Conservation (phyloP, 768 basidiomycete species). For the Exidia glandulosa region DNA sequence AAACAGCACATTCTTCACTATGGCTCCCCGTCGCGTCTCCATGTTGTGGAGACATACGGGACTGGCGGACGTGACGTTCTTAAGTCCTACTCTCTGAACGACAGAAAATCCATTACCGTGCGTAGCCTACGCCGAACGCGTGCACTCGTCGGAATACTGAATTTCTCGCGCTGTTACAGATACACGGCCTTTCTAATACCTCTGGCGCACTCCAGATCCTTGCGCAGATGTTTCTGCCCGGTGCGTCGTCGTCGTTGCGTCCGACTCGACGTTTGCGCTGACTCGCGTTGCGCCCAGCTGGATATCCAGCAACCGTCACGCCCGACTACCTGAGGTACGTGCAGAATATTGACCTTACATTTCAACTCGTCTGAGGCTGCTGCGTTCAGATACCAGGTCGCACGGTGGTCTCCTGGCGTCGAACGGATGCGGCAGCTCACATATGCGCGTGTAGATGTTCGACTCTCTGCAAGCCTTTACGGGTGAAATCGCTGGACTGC, state of each 20-base stretch:
- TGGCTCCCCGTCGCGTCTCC: too few relatives aligned
- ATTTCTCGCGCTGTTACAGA: too few relatives aligned
- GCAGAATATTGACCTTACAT: not conserved
- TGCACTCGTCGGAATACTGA: too few relatives aligned
- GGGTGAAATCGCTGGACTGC: constrained; percentile 49
- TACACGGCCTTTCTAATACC: too few relatives aligned
- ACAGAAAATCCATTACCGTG: too few relatives aligned
- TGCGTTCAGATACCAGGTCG: constrained; percentile 2
- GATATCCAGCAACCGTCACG: constrained; percentile 51
- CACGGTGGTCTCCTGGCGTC: constrained; percentile 1
- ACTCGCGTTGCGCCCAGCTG: constrained; percentile 49
- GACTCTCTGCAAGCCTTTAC: constrained; percentile 63
- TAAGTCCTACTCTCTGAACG: too few relatives aligned
- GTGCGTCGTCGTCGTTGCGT: not conserved
- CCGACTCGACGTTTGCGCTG: not conserved
- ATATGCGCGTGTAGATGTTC: constrained; percentile 53
- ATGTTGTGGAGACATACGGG: too few relatives aligned
- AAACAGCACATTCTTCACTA: too few relatives aligned
- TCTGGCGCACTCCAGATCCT: too few relatives aligned
- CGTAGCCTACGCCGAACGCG: too few relatives aligned
- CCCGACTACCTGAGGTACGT: constrained; percentile 48
- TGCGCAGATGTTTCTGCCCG: not conserved
- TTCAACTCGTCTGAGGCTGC: not conserved
- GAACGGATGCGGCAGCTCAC: constrained; percentile 19
- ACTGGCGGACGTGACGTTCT: too few relatives aligned